A percentile compares a stretch with the other conserved stretches of the same genome.
Evolutionary conservation across 2,329 filamentous ascomycete genomes (phyloP).

Genomic region (Colletotrichum sp.): DNA sequence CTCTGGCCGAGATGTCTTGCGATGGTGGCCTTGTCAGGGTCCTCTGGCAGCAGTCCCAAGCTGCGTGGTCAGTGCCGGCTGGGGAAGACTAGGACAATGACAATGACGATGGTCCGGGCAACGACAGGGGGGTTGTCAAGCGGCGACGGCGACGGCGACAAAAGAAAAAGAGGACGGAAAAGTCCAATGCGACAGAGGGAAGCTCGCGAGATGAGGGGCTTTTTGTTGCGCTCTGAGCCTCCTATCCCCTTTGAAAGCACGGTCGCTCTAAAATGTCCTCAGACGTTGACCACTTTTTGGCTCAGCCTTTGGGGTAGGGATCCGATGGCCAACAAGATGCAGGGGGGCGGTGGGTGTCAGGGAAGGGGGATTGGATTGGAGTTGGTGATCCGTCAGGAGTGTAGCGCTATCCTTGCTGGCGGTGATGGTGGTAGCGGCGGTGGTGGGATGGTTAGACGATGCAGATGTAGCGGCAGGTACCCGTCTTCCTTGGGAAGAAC

Average conservation of each 20-base stretch:
- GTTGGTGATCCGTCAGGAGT: constrained; percentile 15
- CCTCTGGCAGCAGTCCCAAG: constrained; percentile 2
- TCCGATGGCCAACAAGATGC: constrained; percentile 13
- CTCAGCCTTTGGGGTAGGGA: constrained; percentile 16
- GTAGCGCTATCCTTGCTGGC: constrained; percentile 1
- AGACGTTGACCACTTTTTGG: constrained; percentile 18
- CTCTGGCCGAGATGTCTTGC: not conserved
- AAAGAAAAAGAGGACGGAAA: not conserved
- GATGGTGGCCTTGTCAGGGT: not conserved
- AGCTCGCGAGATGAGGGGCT: constrained; percentile 11
- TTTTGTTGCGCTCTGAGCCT: constrained; percentile 20
- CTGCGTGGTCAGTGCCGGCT: not conserved
- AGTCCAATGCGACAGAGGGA: not conserved
- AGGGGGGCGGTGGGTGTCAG: constrained; percentile 1
- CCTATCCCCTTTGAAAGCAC: constrained; percentile 14
- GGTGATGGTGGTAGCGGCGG: not conserved
- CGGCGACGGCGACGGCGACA: not conserved
- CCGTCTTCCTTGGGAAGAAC: not conserved
- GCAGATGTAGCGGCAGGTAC: not conserved
- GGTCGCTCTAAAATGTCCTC: constrained; percentile 9
- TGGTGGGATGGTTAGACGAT: not conserved
- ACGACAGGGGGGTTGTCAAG: not conserved
- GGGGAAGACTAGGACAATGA: not conserved
- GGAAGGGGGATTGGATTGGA: constrained; percentile 10
- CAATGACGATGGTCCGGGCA: not conserved